These are phyloP conservation scores for Fagus crenata DNA, from an alignment of 306 rosid species.

Conservation along the genomic window DNA sequence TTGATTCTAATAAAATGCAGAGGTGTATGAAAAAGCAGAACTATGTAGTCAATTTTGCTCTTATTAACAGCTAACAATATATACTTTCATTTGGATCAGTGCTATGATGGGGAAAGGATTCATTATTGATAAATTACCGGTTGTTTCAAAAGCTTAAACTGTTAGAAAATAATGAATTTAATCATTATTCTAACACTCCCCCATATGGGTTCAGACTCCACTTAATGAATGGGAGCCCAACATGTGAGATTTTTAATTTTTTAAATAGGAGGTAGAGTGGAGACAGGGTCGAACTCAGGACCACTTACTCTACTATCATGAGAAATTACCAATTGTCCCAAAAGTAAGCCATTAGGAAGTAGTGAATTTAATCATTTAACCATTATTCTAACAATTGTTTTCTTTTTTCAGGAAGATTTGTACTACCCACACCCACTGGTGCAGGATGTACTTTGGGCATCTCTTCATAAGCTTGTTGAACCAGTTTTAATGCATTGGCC, in stretches of 20 bases:
- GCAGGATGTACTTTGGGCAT: constrained; percentile 84
- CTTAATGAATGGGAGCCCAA: no score
- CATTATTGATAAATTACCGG: not conserved
- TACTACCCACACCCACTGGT: constrained; percentile 86
- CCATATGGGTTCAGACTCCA: no score
- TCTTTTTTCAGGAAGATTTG: constrained; percentile 71
- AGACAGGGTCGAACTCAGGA: no score
- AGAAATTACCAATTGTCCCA: no score
- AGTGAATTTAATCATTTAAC: no score
- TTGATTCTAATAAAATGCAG: constrained; percentile 2
- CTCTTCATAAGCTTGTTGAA: constrained; percentile 68
- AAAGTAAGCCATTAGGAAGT: no score
- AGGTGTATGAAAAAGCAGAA: not conserved
- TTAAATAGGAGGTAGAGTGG: no score
- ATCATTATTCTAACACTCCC: no score
- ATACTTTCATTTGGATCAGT: constrained; percentile 28
- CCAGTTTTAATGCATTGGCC: constrained; percentile 87
- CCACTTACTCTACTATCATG: no score
- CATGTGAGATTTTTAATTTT: no score
- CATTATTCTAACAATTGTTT: constrained; percentile 4
- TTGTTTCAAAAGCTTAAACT: no score
- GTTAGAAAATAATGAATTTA: no score
- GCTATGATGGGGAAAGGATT: constrained; percentile 20
- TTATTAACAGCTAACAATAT: constrained; percentile 17
- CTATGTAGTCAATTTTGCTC: constrained; percentile 21